phyloP scores from a whole-genome alignment of 352 stramenopile species.

The Globisporangium yorkense region DNA sequence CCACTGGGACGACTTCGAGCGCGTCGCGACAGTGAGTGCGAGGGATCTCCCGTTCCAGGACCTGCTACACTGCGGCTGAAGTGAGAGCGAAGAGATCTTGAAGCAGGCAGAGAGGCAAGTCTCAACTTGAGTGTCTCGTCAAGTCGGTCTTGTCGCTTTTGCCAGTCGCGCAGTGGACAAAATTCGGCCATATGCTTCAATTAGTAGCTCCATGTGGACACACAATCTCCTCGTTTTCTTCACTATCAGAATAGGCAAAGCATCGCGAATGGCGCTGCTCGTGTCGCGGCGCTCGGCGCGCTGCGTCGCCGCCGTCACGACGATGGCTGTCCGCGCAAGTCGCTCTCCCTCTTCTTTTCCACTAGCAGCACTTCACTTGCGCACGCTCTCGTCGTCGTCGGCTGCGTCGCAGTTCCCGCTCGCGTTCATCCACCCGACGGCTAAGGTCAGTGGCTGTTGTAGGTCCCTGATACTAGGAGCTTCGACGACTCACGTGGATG shows the following conservation, averaged over 20 bases:
- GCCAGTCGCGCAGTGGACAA: too few relatives aligned
- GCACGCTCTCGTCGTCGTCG: background rate
- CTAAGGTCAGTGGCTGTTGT: constrained; percentile 22
- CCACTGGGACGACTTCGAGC: background rate
- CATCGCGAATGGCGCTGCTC: background rate
- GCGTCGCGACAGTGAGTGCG: background rate
- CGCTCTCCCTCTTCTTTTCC: background rate
- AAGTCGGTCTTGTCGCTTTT: too few relatives aligned
- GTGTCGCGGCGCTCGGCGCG: background rate
- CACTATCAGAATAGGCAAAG: background rate
- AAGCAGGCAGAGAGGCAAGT: too few relatives aligned
- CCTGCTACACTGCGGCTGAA: background rate
- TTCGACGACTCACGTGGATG: background rate
- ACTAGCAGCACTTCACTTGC: background rate
- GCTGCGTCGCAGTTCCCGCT: constrained; percentile 14
- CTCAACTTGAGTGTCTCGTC: too few relatives aligned
- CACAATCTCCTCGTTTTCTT: background rate
- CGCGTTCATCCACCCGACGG: constrained; percentile 29
- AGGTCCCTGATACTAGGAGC: background rate
- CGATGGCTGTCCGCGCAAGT: background rate
- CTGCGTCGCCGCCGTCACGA: too few relatives aligned
- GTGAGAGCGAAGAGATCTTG: background rate
- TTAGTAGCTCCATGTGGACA: too few relatives aligned
- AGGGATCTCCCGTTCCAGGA: background rate
- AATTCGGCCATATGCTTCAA: too few relatives aligned